Conservation (phyloP, 192 early-diverging fungal genomes). For the Coemansia sp. region DNA sequence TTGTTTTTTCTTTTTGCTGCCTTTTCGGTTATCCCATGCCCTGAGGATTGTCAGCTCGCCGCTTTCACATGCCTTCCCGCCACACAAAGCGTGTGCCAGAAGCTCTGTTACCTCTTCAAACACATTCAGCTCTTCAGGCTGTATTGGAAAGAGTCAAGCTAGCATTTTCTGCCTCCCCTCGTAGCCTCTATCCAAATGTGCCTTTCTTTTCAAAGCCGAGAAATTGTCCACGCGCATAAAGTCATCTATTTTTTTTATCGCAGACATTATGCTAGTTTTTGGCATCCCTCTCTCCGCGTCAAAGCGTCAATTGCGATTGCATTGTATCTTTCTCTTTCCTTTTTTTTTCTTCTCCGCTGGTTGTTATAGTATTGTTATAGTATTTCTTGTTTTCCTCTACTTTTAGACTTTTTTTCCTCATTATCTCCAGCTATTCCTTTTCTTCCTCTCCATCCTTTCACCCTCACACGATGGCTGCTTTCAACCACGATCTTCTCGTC, state of each 20-base stretch:
- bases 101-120: not conserved
- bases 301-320: not conserved
- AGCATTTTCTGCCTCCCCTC: not conserved
- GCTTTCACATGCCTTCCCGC: slow-evolving; percentile 16
- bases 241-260: too few species aligned
- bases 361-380: not conserved
- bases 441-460: not conserved
- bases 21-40: too few species aligned
- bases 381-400: not conserved
- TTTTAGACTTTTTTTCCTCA: not conserved
- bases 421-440: not conserved
- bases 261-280: not conserved
- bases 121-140: too few species aligned
- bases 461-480: slow-evolving; percentile 25
- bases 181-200: too few species aligned
- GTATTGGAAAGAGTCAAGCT: not conserved
- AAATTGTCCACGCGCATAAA: too few species aligned
- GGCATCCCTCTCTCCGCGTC: not conserved
- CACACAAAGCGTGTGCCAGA: not conserved
- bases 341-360: slow-evolving; percentile 8
- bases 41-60: not conserved
- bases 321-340: not conserved
- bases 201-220: too few species aligned
- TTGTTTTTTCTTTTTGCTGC: not conserved
- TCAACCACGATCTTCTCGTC: slow-evolving; percentile 38